These are phyloP conservation scores for Niebla homalea DNA, from an alignment of 495 filamentous ascomycete species.

Conservation along the genomic window DNA sequence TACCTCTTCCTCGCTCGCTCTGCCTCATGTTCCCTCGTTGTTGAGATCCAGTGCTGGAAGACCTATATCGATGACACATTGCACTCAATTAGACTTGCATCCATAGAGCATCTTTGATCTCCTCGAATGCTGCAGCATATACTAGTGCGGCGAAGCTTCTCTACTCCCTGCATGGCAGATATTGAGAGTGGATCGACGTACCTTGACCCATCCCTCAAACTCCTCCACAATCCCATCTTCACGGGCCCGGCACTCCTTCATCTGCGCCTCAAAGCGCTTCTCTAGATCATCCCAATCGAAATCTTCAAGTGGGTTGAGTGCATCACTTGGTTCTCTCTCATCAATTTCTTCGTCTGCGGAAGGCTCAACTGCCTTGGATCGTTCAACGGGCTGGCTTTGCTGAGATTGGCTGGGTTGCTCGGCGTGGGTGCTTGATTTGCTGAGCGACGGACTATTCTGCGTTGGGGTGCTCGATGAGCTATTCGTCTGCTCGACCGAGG, in stretches of 20 bases:
- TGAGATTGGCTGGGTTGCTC: neutral
- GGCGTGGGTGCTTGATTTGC: neutral
- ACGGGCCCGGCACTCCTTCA: conserved; percentile 41
- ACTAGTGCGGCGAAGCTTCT: neutral
- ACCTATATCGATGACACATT: no score
- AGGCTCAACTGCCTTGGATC: no score
- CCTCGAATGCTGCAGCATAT: conserved; percentile 13
- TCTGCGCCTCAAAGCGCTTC: conserved; percentile 43
- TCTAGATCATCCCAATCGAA: conserved; percentile 61
- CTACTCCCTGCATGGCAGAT: neutral
- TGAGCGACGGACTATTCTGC: no score
- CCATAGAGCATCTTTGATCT: no score
- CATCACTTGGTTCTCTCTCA: no score
- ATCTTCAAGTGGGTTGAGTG: conserved; percentile 16
- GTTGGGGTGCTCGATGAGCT: no score
- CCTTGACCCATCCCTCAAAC: conserved; percentile 48
- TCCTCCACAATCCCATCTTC: conserved; percentile 53
- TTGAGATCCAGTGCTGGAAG: conserved; percentile 57
- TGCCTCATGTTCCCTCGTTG: conserved; percentile 52
- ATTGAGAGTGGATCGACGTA: conserved; percentile 19
- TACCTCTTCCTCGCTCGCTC: conserved; percentile 57
- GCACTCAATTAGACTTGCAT: no score
- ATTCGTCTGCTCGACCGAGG: no score
- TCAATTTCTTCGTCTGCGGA: no score
- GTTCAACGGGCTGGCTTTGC: neutral